Conservation (phyloP, 2,329 filamentous ascomycete species). For the Penicillium verrucosum region DNA sequence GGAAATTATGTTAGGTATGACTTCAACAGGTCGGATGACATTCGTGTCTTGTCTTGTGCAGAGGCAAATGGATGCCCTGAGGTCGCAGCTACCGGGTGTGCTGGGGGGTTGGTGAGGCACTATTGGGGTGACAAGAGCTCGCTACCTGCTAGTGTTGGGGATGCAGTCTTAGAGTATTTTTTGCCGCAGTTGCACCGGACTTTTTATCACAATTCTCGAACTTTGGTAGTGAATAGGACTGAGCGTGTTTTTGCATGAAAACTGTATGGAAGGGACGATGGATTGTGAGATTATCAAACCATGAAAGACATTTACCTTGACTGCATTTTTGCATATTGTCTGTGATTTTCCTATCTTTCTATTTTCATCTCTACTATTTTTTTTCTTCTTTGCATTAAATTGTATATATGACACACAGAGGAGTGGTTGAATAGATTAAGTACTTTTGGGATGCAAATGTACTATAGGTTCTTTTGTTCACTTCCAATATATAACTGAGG, state of each 20-base stretch:
- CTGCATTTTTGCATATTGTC: too few relatives aligned
- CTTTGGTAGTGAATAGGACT: neutral
- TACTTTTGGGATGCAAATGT: neutral
- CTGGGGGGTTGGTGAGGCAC: constrained; percentile 15
- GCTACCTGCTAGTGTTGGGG: constrained; percentile 5
- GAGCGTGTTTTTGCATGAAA: neutral
- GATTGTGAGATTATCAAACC: neutral
- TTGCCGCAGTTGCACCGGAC: constrained; percentile 11
- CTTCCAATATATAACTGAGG: neutral
- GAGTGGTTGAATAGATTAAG: neutral
- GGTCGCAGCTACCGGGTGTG: constrained; percentile 10
- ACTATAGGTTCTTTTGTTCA: neutral
- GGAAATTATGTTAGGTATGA: constrained; percentile 18
- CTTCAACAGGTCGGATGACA: constrained; percentile 14
- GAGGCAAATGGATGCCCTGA: constrained; percentile 21
- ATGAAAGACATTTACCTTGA: neutral
- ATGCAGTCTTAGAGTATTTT: constrained; percentile 14
- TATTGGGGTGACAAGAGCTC: constrained; percentile 17
- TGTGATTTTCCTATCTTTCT: too few relatives aligned
- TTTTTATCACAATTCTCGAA: constrained; percentile 2
- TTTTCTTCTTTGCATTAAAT: neutral
- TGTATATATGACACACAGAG: neutral
- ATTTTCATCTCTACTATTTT: too few relatives aligned
- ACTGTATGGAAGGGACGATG: too few relatives aligned
- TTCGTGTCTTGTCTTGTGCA: constrained; percentile 12